phyloP scores from a whole-genome alignment of 106 monocot species.

The Phalaenopsis aphrodite region DNA sequence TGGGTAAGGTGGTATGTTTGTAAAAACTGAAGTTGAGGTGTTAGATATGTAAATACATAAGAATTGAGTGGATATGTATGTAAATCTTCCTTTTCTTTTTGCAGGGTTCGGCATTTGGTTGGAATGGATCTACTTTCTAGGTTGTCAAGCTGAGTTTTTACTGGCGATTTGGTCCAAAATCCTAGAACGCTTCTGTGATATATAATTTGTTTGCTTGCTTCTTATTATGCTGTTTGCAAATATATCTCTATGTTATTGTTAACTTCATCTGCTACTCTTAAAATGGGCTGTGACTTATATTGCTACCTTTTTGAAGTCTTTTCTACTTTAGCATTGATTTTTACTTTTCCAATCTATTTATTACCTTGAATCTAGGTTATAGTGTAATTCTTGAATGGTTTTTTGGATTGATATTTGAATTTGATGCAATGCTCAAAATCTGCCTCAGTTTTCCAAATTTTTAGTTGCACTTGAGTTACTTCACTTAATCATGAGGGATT shows the following conservation, averaged over 20 bases:
- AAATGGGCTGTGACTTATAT: not conserved
- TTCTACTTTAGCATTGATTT: not conserved
- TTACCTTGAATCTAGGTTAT: not conserved
- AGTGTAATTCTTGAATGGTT: not conserved
- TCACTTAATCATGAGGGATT: no score
- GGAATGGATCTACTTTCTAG: constrained; percentile 13
- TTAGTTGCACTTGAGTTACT: no score
- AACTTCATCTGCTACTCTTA: not conserved
- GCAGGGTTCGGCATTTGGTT: constrained; percentile 11
- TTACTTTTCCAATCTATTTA: not conserved
- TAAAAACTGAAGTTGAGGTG: no score
- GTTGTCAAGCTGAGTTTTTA: not conserved
- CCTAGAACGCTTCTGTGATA: not conserved
- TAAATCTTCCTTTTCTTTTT: no score
- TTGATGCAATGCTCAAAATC: not conserved
- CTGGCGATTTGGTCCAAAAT: not conserved
- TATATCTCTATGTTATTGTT: not conserved
- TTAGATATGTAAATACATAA: no score
- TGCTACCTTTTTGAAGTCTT: constrained; percentile 4
- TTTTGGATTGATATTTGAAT: not conserved
- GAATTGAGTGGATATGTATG: no score
- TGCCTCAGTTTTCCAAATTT: no score
- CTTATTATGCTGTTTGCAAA: not conserved
- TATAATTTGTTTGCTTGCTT: not conserved
- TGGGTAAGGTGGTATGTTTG: no score